Base-by-base conservation (phyloP, 2,329 filamentous ascomycete genomes). In the Monilinia fructicola region DNA sequence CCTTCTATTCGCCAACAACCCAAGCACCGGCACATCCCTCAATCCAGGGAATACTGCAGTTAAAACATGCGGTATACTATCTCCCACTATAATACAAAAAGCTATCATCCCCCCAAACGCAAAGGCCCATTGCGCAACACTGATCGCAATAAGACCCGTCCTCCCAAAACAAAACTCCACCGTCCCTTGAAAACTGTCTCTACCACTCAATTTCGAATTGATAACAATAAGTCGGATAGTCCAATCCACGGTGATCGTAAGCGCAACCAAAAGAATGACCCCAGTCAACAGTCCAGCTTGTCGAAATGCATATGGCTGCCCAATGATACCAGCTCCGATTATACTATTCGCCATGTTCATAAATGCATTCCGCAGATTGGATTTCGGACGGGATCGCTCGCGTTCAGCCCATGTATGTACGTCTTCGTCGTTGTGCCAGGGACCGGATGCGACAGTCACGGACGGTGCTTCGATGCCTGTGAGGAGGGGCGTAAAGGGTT, bases 311-410 rank as follows among this genome's bases (percentile, higher is more conserved):
- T 98, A 99, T 16, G 95, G 93, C 79, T 99, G 95, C 4, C 91
- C 87, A 74, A 90, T 89, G 78, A 90, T 90, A 63, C 87, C 87
- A 2, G 87, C 88, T 50, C 87, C 88, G 72, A 99, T 97, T 77
- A 99, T 99, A 74, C 91, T 96, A 81, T 99, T 99, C 70, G 95
- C 94, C 95, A 99, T 99, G 80, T 99, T 99, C 93, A 98, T 97
- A 73, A 99, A 98, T 3, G 95, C 94, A 76, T 90, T 92, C 69
- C 85, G 84, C 79, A 98, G 84, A 6, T 90, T 90, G 67, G 92
- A 96, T 79, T 94, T 94, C 56, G 94, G 93, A 66, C 93, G 84
- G 10, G 60, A 74, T 66, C 83, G 81, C 76, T 88, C 85, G 44
- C 81, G 79, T 72, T 84, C 82, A 6, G 82, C 83, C 78, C 82